phyloP scores from a whole-genome alignment of 495 filamentous ascomycete species.

The Paragyromitra xinjiangensis region DNA sequence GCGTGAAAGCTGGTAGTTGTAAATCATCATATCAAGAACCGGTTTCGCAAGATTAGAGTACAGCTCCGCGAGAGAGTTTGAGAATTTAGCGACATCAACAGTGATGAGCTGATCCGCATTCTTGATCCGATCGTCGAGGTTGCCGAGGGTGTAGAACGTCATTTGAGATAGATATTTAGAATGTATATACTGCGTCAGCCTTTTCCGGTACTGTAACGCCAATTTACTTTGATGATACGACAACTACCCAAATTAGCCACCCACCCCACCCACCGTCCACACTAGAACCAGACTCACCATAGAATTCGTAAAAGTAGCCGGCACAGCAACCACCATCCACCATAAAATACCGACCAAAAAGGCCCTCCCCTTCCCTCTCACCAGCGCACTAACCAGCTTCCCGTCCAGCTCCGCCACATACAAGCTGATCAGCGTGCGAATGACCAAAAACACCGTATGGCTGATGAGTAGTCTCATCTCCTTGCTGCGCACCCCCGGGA shows the following conservation, averaged over 20 bases:
- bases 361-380: constrained; percentile 88
- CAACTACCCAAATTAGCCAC: constrained; percentile 65
- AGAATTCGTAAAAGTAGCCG: constrained; percentile 97
- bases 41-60: constrained; percentile 99
- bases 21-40: constrained; percentile 91
- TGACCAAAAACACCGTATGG: constrained; percentile 81
- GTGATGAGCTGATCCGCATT: constrained; percentile 98
- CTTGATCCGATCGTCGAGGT: constrained; percentile 96
- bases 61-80: constrained; percentile 90
- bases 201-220: constrained; percentile 87
- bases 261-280: neutral
- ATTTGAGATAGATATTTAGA: constrained; percentile 91
- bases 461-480: constrained; percentile 84
- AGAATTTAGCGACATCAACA: constrained; percentile 94
- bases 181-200: constrained; percentile 91
- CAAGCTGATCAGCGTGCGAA: constrained; percentile 88
- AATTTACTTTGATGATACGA: constrained; percentile 97
- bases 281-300: constrained; percentile 72
- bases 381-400: constrained; percentile 84
- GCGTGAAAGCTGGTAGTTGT: constrained; percentile 90
- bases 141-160: constrained; percentile 96
- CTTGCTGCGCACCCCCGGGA: constrained; percentile 88
- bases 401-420: constrained; percentile 98
- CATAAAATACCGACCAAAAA: constrained; percentile 89
- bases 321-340: constrained; percentile 99